Evolutionary conservation across 2,329 filamentous ascomycete species (phyloP), one percentile per base, ranked within the genome.

Genomic region (Paraphaeosphaeria minitans): DNA sequence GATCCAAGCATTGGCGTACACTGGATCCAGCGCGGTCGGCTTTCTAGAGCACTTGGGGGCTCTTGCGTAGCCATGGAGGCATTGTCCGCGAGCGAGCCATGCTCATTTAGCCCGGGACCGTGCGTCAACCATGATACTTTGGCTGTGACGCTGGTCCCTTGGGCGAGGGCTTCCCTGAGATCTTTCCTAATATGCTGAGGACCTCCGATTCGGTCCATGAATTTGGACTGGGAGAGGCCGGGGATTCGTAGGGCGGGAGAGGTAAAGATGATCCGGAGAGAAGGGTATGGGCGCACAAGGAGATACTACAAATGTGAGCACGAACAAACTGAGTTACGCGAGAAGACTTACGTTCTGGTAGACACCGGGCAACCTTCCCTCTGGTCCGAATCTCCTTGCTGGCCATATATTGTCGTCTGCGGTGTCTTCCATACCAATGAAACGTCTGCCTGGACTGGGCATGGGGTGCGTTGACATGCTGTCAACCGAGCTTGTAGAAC

Each of bases 21-120:
- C 72, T 92, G 89, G 29, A 92, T 88, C 89, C 89, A 92, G 47
- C 89, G 83, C 50, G 84, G 82, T 39, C 87, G 82, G 1, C 88
- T 89, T 42, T 84, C 78, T 22, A 60, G 35, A 14, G 50, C 12
- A n/a, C 55, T 41, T 4, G 51, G 56, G 2, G 37, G 27, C 19
- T 39, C 56, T 50, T 16, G 47, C 19, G 39, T 57, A 45, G 41
- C 54, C 57, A 42, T 45, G 2, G 60, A 61, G 6, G 52, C 27
- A 29, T 64, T 56, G 24, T 60, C 56, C 8, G 29, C 29, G 10
- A 9, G 9, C 29, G n/a, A n/a, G 13, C 33, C 33, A n/a, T 46
- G 37, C 2, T 29, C 35, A 1, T 35, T 39, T 3, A 41, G 35
- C 43, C 56, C 49, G 27, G 41, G 21, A 14, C 54, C 31, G 14